Evolutionary conservation across 371 early-diverging fungal species (phyloP), one percentile per base, ranked within the genome.

Genomic region (Mortierella sp.): DNA sequence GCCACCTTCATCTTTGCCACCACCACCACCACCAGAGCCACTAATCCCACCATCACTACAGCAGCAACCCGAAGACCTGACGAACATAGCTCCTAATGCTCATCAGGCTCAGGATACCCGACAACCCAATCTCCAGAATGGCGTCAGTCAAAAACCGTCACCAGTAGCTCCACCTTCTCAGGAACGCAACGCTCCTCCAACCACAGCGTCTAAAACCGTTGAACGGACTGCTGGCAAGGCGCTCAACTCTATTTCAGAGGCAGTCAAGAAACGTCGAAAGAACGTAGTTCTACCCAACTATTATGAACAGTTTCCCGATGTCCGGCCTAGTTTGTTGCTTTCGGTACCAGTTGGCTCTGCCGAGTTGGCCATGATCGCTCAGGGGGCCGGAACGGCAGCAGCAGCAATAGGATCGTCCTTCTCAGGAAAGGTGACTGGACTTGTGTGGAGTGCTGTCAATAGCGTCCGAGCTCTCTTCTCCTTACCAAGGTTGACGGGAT

Each of bases 281-380:
- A 74, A 74, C 24, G 42, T 68, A 12, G 59, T 74, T 3, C 47
- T 74, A 12, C 76, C 76, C 9, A 43, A 68, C 34, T 74, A 74
- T 30, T 74, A 74, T 51, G 76, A 74, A 30, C 76, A 74, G 48
- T 74, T 61, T 45, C 76, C 76, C 1, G 66, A 74, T 52, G 54
- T 61, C 38, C 62, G n/a, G 19, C 61, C 61, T 16, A 69, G 61
- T 19, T 50, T 59, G 19, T 30, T 73, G 42, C 57, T 74, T 24
- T 54, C 70, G 2, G 54, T 63, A 1, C 70, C 70, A 8, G 54
- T 63, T 10, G 70, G 70, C 0, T 64, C 58, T 5, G 45, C 41
- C 0, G 70, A 70, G 1, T 21, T 70, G 48, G 23, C 55, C 23
- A 47, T 58, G 54, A 21, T 48, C 30, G 45, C 57, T 5, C 58